Conservation (phyloP, 2,329 filamentous ascomycete genomes). For the Fusarium begoniae region DNA sequence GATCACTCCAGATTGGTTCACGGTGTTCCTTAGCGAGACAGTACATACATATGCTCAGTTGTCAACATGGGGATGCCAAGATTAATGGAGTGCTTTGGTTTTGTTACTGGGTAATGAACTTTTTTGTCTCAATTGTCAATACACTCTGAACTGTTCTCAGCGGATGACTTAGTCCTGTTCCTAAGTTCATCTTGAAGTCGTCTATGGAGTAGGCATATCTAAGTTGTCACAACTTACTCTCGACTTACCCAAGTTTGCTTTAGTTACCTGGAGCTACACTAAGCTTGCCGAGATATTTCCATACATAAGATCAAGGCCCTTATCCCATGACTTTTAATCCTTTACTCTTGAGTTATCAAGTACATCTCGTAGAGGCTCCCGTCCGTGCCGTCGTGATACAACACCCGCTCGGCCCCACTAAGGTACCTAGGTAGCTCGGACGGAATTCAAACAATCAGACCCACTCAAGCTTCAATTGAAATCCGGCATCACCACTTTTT, state of each 20-base stretch:
- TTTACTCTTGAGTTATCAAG: not conserved
- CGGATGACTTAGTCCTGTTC: not conserved
- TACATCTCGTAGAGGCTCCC: not conserved
- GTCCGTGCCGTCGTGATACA: not conserved
- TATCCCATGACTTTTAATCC: rapidly evolving
- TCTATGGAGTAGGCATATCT: not conserved
- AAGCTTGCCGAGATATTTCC: not conserved
- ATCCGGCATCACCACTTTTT: slow-evolving; percentile 24
- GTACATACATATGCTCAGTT: not conserved
- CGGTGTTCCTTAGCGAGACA: not conserved
- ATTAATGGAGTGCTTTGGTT: not conserved
- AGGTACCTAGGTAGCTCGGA: not conserved
- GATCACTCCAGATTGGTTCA: not conserved
- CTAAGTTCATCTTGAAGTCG: not conserved
- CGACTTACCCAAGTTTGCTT: not conserved
- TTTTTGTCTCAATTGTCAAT: not conserved
- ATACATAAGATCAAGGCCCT: not conserved
- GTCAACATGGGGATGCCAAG: not conserved
- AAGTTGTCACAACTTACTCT: not conserved
- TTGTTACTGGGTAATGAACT: not conserved
- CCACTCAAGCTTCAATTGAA: slow-evolving; percentile 26
- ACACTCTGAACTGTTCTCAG: too few relatives aligned
- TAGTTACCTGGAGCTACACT: not conserved
- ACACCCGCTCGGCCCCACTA: slow-evolving; percentile 8
- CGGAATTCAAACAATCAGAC: slow-evolving; percentile 13